Evolutionary conservation across 164 flowering plant genomes (phyloP).

Genomic region (Buxus sempervirens): DNA sequence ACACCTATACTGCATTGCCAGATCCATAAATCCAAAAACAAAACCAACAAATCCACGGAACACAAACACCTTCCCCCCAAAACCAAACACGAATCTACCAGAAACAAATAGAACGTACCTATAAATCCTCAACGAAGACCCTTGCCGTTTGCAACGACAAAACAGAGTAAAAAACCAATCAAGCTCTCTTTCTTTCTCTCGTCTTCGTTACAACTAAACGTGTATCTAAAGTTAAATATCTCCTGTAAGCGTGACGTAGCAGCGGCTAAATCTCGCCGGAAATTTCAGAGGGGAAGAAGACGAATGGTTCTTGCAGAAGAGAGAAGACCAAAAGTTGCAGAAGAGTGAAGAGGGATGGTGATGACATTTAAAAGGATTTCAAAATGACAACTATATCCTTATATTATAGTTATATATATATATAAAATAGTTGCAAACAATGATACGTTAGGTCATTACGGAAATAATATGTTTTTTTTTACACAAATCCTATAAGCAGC

Average conservation of each 20-base stretch:
- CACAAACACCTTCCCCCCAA: neutral
- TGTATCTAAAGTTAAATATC: neutral
- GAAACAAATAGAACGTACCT: neutral
- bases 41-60: neutral
- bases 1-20: too few species aligned
- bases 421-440: too few species aligned
- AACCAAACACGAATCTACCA: neutral
- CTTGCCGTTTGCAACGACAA: neutral
- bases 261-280: neutral
- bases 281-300: neutral
- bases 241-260: neutral
- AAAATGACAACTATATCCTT: too few species aligned
- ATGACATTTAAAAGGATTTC: too few species aligned
- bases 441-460: too few species aligned
- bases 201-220: too few species aligned
- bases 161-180: neutral
- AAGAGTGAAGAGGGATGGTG: too few species aligned
- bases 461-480: too few species aligned
- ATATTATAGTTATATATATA: too few species aligned
- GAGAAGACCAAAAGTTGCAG: too few species aligned
- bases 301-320: too few species aligned
- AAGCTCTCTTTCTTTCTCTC: neutral
- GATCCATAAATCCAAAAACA: neutral
- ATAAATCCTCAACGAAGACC: neutral
- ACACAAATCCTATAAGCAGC: too few species aligned